Base-by-base conservation (phyloP, 2,329 filamentous ascomycete species). In the Colletotrichum gloeosporioides region DNA sequence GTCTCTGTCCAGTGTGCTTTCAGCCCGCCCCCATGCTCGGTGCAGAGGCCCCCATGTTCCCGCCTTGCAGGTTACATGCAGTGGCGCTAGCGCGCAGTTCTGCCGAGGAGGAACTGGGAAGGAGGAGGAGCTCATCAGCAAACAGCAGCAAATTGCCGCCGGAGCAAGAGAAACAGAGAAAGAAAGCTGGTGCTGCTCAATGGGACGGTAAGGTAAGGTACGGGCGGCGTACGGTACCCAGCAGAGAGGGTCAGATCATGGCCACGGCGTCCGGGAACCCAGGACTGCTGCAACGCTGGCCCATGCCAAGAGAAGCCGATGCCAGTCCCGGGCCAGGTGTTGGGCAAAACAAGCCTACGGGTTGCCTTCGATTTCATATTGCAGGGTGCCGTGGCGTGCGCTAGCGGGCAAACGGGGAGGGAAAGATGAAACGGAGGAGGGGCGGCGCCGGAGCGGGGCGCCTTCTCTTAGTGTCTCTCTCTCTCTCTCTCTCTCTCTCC, bases 341-440 rank as follows among this genome's bases (percentile, higher is more conserved):
- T 53, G 44, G 44, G 44, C 44, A 53, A 67, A 63, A 67, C 53
- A 65, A 34, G 64, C 36, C n/a, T 67, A 29, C 67, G 31, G 66
- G 27, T 25, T 36, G 27, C 32, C 61, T 34, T 27, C 31, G 44
- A 67, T 66, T 36, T 61, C 53, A 61, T 70, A 77, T 77, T 77
- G 75, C 75, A 77, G 75, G 75, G 69, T 55, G 69, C 31, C 34
- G 74, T 77, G 75, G 75, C 75, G 64, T 77, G 71, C 75, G 49
- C 62, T 77, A 75, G 75, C 32, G 65, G 66, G 66, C 27, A 75
- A 77, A 66, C 71, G 75, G 66, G 22, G 71, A 74, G 32, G 65
- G 62, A 32, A 75, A 75, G 12, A 75, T 77, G 75, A 77, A 77
- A 77, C 75, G 53, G 62, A 75, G 25, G 75, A 63, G 63, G 44